A percentile compares a stretch with the other conserved stretches of the same genome.
Evolutionary conservation across 2,329 filamentous ascomycete species (phyloP).

Genomic region (Microsporum ferrugineum): DNA sequence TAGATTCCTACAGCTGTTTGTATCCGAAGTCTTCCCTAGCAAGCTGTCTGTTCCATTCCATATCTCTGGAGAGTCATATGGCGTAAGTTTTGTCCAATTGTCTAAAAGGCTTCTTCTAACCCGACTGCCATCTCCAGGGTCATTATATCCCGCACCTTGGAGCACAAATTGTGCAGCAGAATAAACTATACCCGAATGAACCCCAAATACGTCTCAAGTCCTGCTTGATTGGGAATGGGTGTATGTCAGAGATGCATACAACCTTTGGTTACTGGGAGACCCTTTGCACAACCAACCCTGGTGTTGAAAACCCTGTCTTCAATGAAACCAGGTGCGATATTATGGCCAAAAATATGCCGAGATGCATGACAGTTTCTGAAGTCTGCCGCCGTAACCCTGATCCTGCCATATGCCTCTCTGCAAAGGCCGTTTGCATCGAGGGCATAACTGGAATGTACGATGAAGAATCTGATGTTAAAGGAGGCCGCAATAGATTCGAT

Average conservation of each 20-base stretch:
- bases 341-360: constrained; percentile 35
- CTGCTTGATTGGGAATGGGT: constrained; percentile 37
- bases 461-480: constrained; percentile 26
- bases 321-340: constrained; percentile 17
- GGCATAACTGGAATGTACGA: constrained; percentile 33
- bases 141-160: background rate
- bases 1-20: constrained; percentile 38
- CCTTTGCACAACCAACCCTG: constrained; percentile 35
- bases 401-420: constrained; percentile 32
- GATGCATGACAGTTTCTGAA: constrained; percentile 31
- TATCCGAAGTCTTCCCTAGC: constrained; percentile 34
- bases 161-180: background rate
- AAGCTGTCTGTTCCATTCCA: constrained; percentile 32
- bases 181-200: background rate
- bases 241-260: constrained; percentile 31
- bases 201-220: constrained; percentile 24
- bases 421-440: constrained; percentile 27
- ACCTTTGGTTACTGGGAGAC: constrained; percentile 37
- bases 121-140: background rate
- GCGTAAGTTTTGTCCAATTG: constrained; percentile 23
- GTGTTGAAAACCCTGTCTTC: constrained; percentile 17
- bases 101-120: background rate
- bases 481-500: constrained; percentile 36
- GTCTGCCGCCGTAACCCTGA: constrained; percentile 33
- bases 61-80: constrained; percentile 40